Evolutionary conservation across 106 monocot species (phyloP), one percentile per base, ranked within the genome.

Genomic region (Agapanthus africanus): DNA sequence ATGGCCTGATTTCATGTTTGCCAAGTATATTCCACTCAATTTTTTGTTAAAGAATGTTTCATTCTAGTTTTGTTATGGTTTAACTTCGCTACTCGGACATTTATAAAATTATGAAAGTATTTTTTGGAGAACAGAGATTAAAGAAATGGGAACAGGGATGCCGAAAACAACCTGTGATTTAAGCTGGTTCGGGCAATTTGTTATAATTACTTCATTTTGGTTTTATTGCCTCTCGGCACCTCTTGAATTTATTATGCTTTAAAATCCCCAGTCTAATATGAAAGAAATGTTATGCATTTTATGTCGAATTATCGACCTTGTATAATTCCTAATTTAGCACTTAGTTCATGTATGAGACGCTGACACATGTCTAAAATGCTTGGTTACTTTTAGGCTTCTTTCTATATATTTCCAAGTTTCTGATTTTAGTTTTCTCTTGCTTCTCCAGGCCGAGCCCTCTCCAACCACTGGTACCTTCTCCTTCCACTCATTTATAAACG

Each of bases 391-490:
- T 28, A 30, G 22, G 28, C 28, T 37, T 21, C 19, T 32, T 11
- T 7, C 65, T 26, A 62, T 19, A 33, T 66, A 50, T 3, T 49
- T 46, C 13, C 15, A n/a, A 34, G 21, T 31, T 50, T 11, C 31
- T 50, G 21, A 46, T 50, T 50, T 25, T 16, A 41, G 34, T 33
- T 47, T 47, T 33, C 50, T 68, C 59, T 10, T 38, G 61, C 33
- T 59, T 36, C 44, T 88, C 57, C 85, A 97, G 95, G 86, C 80
- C 33, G 95, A 92, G 51, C 88, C 95, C 34, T 97, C 95, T 19
- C 95, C 95, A 37, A 97, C 95, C 9, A 91, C 95, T n/a, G 95
- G 95, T 36, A 84, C 91, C 19, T 86, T 91, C 11, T 67, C 67
- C 32, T 78, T 89, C 68, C 65, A 84, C 22, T 80, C 79, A 14